A percentile compares a stretch with the other conserved stretches of the same genome.
These are phyloP conservation scores for Phanerodontia chrysosporium DNA, from an alignment of 768 basidiomycete species.

Conservation along the genomic window DNA sequence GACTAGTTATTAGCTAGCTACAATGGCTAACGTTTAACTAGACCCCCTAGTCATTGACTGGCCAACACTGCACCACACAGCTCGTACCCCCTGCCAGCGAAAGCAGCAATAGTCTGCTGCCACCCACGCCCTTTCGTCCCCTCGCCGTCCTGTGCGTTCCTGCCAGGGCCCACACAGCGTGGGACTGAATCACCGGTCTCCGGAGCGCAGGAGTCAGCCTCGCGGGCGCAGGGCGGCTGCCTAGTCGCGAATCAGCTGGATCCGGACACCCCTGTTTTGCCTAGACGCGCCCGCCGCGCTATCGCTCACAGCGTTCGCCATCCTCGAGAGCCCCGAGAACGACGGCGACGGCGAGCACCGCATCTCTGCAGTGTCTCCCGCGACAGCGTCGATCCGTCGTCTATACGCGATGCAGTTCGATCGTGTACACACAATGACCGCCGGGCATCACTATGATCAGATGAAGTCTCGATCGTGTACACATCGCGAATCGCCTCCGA, in stretches of 20 bases:
- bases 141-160: background rate
- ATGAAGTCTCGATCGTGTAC: conserved; percentile 7
- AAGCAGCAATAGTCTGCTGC: too few relatives aligned
- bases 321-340: background rate
- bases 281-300: background rate
- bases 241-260: background rate
- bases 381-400: background rate
- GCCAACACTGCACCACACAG: too few relatives aligned
- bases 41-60: too few relatives aligned
- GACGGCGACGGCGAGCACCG: background rate
- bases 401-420: background rate
- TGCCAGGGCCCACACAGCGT: background rate
- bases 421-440: conserved; percentile 2
- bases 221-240: conserved; percentile 6
- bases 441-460: conserved; percentile 7
- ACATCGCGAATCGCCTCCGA: background rate
- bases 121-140: background rate
- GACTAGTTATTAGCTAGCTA: too few relatives aligned
- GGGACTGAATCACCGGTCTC: conserved; percentile 1
- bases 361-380: background rate
- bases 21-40: too few relatives aligned
- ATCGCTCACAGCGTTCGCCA: background rate
- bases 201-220: background rate
- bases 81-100: too few relatives aligned
- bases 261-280: background rate